Conservation (phyloP, 1,139 yeast species). For the Debaryomycetaceae sp. region DNA sequence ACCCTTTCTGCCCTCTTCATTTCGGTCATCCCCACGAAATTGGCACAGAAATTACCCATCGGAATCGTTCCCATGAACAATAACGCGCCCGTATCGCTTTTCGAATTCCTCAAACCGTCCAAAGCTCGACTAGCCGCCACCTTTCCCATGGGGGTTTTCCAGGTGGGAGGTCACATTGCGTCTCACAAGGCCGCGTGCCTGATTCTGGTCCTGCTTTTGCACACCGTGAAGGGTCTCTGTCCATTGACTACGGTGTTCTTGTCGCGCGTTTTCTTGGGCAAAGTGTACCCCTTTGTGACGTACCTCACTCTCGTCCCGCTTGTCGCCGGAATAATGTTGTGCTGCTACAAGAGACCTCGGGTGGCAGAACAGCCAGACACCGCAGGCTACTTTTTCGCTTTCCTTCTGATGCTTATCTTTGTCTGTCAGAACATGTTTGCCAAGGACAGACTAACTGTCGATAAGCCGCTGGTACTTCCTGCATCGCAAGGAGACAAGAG, state of each 20-base stretch:
- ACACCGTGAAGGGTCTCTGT: conserved; percentile 81
- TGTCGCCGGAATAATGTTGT: conserved; percentile 72
- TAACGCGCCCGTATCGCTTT: conserved; percentile 6
- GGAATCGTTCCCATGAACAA: conserved; percentile 41
- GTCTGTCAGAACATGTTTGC: conserved; percentile 90
- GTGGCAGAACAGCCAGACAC: conserved; percentile 1
- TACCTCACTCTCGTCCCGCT: conserved; percentile 70
- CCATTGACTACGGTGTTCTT: conserved; percentile 83
- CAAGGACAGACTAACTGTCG: conserved; percentile 59
- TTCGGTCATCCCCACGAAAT: conserved; percentile 4
- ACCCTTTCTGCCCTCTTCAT: conserved; percentile 32
- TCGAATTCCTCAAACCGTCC: conserved; percentile 40
- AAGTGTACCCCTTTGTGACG: conserved; percentile 50
- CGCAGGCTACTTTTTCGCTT: conserved; percentile 64
- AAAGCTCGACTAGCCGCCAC: conserved; percentile 50
- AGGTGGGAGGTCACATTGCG: conserved; percentile 80
- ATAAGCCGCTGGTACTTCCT: conserved; percentile 9
- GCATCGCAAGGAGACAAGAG: conserved; percentile 20
- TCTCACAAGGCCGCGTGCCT: conserved; percentile 81
- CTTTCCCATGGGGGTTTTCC: conserved; percentile 89
- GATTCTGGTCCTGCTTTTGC: conserved; percentile 86
- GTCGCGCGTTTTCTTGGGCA: conserved; percentile 50
- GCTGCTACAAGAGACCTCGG: conserved; percentile 46
- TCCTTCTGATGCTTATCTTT: conserved; percentile 73
- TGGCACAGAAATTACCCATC: conserved; percentile 31